Base-by-base conservation (phyloP, 2,329 filamentous ascomycete genomes). In the Elsinoe perseae region DNA sequence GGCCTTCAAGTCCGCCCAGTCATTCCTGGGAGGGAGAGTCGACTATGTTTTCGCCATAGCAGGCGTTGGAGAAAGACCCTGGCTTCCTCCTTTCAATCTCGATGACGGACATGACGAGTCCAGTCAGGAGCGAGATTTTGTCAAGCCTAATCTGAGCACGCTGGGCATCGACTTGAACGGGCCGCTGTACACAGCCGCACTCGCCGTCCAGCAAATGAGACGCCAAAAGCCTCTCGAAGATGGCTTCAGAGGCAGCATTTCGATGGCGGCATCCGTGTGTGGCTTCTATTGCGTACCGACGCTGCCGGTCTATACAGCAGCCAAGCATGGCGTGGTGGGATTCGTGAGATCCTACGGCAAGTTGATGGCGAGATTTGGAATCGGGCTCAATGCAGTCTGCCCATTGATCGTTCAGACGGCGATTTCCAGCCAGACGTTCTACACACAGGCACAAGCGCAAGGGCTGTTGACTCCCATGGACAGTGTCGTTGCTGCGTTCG, bases 121-220 rank as follows among this genome's bases (percentile, higher is more conserved):
- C 9, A 21, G 40, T 6, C 14, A 25, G 7, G 7, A 9, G 20
- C 32, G 23, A 56, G 43, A 64, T 7, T 75, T 73, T 40, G 62
- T 62, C 10, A 70, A 70, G 59, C 73, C 74, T 3, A 63, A 75
- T 61, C 56, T 75, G 40, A 60, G 48, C 1, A 66, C 69, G 1
- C 38, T 76, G 16, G 71, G 75, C 25, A 63, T 75, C 2, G 69
- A 75, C 61, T 57, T 75, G 46, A 72, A 66, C 14, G 74, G 72
- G 1, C 65, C 74, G n/a, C 52, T 75, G 50, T 74, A 72, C 56
- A 75, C 73, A 0, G 61, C 69, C 5, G 68, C 67, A 0, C 63
- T 76, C 21, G 72, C 71, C 3, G 62, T 75, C 1, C 73, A 75
- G 67, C 73, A 75, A 57, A 73, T 75, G 61, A 62, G 71, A 52